These are phyloP conservation scores for Mucor irregularis DNA, from an alignment of 371 early-diverging fungal genomes.

Conservation along the genomic window DNA sequence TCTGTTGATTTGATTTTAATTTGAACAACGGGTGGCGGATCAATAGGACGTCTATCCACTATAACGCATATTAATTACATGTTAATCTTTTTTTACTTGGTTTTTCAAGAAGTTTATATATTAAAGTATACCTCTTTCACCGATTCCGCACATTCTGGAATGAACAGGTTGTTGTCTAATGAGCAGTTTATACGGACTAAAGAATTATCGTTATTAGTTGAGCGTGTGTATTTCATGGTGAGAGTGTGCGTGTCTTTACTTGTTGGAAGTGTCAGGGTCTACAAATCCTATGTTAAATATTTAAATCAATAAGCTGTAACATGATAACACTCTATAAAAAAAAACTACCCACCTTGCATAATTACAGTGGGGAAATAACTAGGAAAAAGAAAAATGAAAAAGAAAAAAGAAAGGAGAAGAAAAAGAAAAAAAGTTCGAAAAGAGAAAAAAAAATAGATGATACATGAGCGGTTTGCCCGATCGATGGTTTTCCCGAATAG, in stretches of 20 bases:
- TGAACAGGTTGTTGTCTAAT: conserved; percentile 54
- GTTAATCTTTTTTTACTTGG: background rate
- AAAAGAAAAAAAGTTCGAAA: background rate
- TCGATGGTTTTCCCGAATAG: conserved; percentile 8
- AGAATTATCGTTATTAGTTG: background rate
- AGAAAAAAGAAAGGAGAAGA: conserved; percentile 3
- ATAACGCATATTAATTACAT: background rate
- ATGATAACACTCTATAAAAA: background rate
- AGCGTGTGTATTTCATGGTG: background rate
- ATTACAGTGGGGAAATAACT: background rate
- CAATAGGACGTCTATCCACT: conserved; percentile 52
- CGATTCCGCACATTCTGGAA: conserved; percentile 52
- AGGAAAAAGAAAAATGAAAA: background rate
- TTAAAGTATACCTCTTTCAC: conserved; percentile 49
- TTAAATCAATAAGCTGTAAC: no score
- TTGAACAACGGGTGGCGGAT: conserved; percentile 49
- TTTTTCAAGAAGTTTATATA: no score
- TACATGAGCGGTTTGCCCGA: no score
- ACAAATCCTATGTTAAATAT: background rate
- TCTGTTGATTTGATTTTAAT: conserved; percentile 24
- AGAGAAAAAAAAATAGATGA: background rate
- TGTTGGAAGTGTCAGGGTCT: conserved; percentile 1
- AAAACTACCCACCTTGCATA: conserved; percentile 9
- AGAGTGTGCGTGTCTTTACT: background rate
- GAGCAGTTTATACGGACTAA: conserved; percentile 34